phyloP scores from a whole-genome alignment of 257 asterid species.

The Anisodus acutangulus region DNA sequence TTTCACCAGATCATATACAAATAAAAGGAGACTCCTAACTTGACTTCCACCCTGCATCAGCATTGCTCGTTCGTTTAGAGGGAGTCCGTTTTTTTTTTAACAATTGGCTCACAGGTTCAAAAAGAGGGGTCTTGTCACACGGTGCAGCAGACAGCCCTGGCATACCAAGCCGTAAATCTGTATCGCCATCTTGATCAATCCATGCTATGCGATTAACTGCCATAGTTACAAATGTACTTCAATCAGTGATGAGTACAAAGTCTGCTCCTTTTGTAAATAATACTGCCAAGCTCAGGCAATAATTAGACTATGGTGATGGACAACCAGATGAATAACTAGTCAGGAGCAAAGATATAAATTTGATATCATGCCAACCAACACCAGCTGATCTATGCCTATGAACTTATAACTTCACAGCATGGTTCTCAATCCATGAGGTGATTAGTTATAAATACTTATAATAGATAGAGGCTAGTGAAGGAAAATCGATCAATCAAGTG shows the following conservation, averaged over 20 bases:
- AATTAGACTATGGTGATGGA: not conserved
- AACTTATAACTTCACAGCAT: not conserved
- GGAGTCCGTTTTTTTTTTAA: conserved; percentile 45
- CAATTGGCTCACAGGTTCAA: conserved; percentile 39
- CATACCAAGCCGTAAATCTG: conserved; percentile 56
- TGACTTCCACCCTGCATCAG: conserved; percentile 28
- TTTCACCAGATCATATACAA: conserved; percentile 20
- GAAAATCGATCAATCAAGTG: conserved; percentile 14
- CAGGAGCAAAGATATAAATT: not conserved
- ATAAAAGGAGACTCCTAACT: conserved; percentile 38
- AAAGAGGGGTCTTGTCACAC: conserved; percentile 33
- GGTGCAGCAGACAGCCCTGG: conserved; percentile 35
- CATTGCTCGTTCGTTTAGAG: conserved; percentile 38
- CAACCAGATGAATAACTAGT: not conserved
- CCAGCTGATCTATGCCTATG: not conserved
- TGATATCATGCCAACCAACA: not conserved
- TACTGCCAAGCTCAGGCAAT: not conserved
- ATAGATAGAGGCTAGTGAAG: not conserved
- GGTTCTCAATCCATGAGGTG: not conserved
- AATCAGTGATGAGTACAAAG: not conserved
- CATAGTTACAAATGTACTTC: not conserved
- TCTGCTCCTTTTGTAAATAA: not conserved
- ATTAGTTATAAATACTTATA: not conserved
- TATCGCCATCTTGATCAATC: conserved; percentile 53
- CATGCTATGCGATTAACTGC: conserved; percentile 54